Evolutionary conservation across 1,284 basidiomycete genomes (phyloP), one percentile per base, ranked within the genome.

Genomic region (Rhodotorula sp.): DNA sequence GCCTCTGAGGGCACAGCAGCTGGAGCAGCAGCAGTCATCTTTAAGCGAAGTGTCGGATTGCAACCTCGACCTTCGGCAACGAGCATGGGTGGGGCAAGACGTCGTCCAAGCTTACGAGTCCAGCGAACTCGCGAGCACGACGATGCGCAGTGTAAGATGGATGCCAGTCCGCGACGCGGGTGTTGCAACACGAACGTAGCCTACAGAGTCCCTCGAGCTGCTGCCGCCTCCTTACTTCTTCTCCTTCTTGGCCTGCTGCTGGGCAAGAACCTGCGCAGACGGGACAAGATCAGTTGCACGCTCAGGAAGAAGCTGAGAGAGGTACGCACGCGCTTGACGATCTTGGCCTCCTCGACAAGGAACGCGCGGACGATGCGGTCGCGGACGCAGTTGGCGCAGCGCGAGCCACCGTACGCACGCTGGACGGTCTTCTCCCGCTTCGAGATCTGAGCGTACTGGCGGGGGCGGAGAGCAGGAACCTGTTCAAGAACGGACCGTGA

Each of bases 311-410:
- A 30, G 13, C 9, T 17, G 29, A 39, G 13, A n/a, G 30, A 48
- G 13, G 20, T n/a, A 48, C 67, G 92, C 76, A 99, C 94, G 84
- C 88, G 91, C 90, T 99, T 99, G 81, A 99, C 95, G 78, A 99
- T 98, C 87, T 98, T 99, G 60, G 95, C 95, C 86, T 99, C 94
- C 86, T 99, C 96, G 67, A 99, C 92, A 74, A 99, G 84, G 89
- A 99, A 99, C 74, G 96, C 94, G 72, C 96, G 92, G 79, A 99
- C 90, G 79, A 99, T 94, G 78, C 95, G 95, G 76, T 90, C 89
- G 83, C 90, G 91, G 66, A 94, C 92, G 81, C 94, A 97, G 79
- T 87, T 87, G 74, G 91, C 91, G 82, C 94, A 97, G 81, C 91
- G 86, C 80, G 93, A 96, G 77, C 94, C 94, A 82, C 94, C 94